phyloP scores from a whole-genome alignment of 2,329 filamentous ascomycete genomes.

The Cladosporium sp. region DNA sequence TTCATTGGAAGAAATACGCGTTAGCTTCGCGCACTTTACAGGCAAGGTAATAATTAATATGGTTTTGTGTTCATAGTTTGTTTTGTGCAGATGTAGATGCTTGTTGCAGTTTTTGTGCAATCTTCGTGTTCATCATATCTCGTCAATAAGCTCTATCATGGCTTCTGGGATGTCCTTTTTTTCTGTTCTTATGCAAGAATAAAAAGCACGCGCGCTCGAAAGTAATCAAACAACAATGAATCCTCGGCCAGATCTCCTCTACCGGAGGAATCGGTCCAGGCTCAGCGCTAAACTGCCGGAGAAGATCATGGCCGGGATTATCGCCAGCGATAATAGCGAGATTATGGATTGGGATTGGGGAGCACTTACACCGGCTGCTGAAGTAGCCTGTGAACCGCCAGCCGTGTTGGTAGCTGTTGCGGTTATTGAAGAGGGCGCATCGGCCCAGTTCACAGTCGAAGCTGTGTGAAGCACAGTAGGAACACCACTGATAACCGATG shows the following conservation, averaged over 20 bases:
- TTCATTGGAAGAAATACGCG: neutral
- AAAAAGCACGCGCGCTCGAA: constrained; percentile 3
- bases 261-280: constrained; percentile 8
- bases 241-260: constrained; percentile 2
- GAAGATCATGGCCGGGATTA: constrained; percentile 10
- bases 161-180: neutral
- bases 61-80: neutral
- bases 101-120: neutral
- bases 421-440: constrained; percentile 8
- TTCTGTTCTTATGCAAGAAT: neutral
- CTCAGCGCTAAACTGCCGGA: constrained; percentile 6
- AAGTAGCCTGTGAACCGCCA: neutral
- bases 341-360: constrained; percentile 1
- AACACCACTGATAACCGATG: neutral
- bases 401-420: neutral
- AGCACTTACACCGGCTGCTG: constrained; percentile 10
- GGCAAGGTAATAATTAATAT: neutral
- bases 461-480: constrained; percentile 5
- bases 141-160: constrained; percentile 9
- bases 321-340: constrained; percentile 10
- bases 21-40: neutral
- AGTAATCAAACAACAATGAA: neutral
- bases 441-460: constrained; percentile 1
- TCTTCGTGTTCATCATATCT: constrained; percentile 10
- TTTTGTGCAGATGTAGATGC: neutral